Percentiles rank a stretch among this genome's conserved stretches.
Conservation (phyloP, 225 moss, liverwort and hornwort genomes). For the Rhytidiadelphus loreus region DNA sequence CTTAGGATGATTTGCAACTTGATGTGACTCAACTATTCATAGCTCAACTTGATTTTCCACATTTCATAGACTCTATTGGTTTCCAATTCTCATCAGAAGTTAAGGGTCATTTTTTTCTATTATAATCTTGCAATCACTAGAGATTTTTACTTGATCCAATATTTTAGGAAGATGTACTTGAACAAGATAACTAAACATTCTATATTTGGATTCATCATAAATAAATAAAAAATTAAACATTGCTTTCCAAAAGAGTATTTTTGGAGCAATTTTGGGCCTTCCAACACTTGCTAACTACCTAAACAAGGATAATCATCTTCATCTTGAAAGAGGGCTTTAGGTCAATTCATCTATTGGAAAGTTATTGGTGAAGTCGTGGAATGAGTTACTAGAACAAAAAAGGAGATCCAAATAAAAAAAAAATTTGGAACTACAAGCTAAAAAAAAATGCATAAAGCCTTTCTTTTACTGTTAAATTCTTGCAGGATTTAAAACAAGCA, state of each 20-base stretch:
- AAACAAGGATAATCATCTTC: too few relatives aligned
- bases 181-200: not conserved
- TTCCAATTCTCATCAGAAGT: accelerated
- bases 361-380: too few relatives aligned
- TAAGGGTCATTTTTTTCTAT: not conserved
- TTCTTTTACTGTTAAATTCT: not conserved
- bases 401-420: too few relatives aligned
- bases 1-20: not conserved
- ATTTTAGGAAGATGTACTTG: not conserved
- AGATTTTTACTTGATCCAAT: not conserved
- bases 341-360: too few relatives aligned
- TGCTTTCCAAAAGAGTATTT: not conserved
- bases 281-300: too few relatives aligned
- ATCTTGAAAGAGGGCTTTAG: too few relatives aligned
- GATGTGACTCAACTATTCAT: not conserved
- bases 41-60: not conserved
- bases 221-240: not conserved
- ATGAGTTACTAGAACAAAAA: too few relatives aligned
- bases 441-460: too few relatives aligned
- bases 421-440: too few relatives aligned
- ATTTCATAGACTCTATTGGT: not conserved
- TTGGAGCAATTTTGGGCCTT: not conserved
- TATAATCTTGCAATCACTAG: not conserved
- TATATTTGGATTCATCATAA: not conserved
- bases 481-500: not conserved